Base-by-base conservation (phyloP, 768 basidiomycete genomes). In the Trametes punicea region DNA sequence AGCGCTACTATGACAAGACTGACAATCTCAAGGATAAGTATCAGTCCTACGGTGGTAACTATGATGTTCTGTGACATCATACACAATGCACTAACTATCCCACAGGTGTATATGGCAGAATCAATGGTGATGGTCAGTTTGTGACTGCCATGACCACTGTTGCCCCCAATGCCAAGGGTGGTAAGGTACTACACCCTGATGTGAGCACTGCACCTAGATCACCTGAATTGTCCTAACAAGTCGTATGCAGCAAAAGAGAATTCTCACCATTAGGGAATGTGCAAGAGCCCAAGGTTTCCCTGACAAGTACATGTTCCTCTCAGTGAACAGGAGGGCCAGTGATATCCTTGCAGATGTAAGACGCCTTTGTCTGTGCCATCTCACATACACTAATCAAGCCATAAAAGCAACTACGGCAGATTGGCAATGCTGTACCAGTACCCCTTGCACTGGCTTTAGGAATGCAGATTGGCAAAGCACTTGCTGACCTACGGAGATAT, bases 221-320 rank as follows among this genome's bases (percentile, higher is more conserved):
- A n/a, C n/a, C 8, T 2, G 11, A 13, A 38, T 5, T 21, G 16
- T 15, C 0, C 44, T 52, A 3, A 27, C 23, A 13, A 30, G 10
- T 6, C 8, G 4, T 9, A 2, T 16, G 38, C 62, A 90, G 84
- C 87, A 90, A 85, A 82, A 82, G 60, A 81, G 90, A 6, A 78
- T 88, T 23, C 64, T 88, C 36, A 84, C 76, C 3, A 79, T 89
- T 13, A 74, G 81, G 29, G 88, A 90, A 64, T 80, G 77, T 40
- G 88, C 88, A 16, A 78, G 90, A 21, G 81, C 84, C 0, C 90
- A 92, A 71, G 90, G 90, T 0, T 91, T 92, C 62, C 87, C 87
- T 0, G 90, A 92, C 57, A 39, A 72, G 33, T 89, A 87, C 59
- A 58, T 75, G n/a, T 88, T 91, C 55, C 60, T 75, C 46, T 86